A percentile compares a stretch with the other conserved stretches of the same genome.
Conservation (phyloP, 441 rosid genomes). For the Bocquillonia castaneifolia region DNA sequence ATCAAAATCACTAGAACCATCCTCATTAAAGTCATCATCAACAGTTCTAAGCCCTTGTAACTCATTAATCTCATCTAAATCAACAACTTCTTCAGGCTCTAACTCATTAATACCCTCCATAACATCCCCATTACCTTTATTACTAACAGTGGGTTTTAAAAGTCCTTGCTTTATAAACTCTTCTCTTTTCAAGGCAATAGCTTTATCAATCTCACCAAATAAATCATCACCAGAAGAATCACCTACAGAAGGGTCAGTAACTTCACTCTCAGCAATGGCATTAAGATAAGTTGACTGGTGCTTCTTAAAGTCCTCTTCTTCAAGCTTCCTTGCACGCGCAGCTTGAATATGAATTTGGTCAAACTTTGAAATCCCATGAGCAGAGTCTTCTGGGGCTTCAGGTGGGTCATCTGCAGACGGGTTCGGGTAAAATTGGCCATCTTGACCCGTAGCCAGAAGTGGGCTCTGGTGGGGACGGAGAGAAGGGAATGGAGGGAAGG, state of each 20-base stretch:
- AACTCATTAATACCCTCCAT: slow-evolving; percentile 47
- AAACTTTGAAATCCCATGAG: slow-evolving; percentile 73
- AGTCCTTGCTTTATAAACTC: slow-evolving; percentile 76
- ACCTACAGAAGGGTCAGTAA: slow-evolving; percentile 38
- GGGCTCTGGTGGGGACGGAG: slow-evolving; percentile 12
- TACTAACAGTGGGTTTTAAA: slow-evolving; percentile 36
- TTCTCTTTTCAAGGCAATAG: slow-evolving; percentile 71
- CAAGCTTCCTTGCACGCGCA: slow-evolving; percentile 54
- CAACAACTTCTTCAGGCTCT: slow-evolving; percentile 67
- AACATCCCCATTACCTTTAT: slow-evolving; percentile 25
- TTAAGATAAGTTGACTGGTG: slow-evolving; percentile 60
- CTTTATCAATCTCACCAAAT: slow-evolving; percentile 81
- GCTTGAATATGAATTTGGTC: slow-evolving; percentile 74
- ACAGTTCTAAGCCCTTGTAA: slow-evolving; percentile 49
- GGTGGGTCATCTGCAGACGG: slow-evolving; percentile 83
- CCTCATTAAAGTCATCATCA: slow-evolving; percentile 32
- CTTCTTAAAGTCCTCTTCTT: slow-evolving; percentile 71
- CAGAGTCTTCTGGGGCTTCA: slow-evolving; percentile 75
- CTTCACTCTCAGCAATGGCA: slow-evolving; percentile 71
- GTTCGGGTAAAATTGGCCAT: slow-evolving; percentile 53
- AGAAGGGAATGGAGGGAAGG: slow-evolving; percentile 13
- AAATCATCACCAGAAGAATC: slow-evolving; percentile 47
- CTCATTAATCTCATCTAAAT: slow-evolving; percentile 77
- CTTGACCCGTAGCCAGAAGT: slow-evolving; percentile 33
- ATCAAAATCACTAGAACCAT: slow-evolving; percentile 28